Base-by-base conservation (phyloP, 306 rosid genomes). In the Castanopsis chinensis region DNA sequence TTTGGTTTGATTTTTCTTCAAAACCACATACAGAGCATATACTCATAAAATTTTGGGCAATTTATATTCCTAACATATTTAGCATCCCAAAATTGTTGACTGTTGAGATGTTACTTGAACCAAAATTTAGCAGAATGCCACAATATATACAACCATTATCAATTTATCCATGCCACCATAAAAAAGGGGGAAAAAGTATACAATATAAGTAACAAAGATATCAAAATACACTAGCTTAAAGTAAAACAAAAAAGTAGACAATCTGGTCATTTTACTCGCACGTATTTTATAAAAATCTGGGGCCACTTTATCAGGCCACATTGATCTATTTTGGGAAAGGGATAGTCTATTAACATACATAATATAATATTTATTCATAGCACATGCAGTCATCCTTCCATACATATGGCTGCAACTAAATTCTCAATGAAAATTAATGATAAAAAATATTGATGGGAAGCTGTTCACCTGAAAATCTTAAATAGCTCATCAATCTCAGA, bases 401-500 rank as follows among this genome's bases (percentile, higher is more conserved):
- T 14, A 65, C 14, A 65, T 30, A 65, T 32, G 23, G 20, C 23
- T 32, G 71, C 45, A 65, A 65, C 71, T 17, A 37, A 1, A 51
- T 25, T 32, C 52, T 58, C 60, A 11, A 37, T 43, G 20, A 63
- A 76, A 76, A 51, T 4, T 5, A 15, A 55, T 19, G 10, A 71
- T 64, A 41, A 61, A 11, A 68, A 14, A 54, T 61, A 67, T 18
- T 74, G 79, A 27, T 6, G 56, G 49, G 65, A 83, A 84, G 70
- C 68, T 75, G 79, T 75, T 84, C 82, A 92, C 98, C 94, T 92
- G 92, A 94, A 94, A 86, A 94, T 95, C 88, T 90, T 95, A 81
- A 91, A 93, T 86, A 95, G 84, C 82, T 95, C 99, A 85, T 95
- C 99, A 81, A 95, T 95, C 91, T 95, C 99, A 19, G 99, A 95